phyloP scores from a whole-genome alignment of 495 filamentous ascomycete genomes.

The Neurospora sp. region DNA sequence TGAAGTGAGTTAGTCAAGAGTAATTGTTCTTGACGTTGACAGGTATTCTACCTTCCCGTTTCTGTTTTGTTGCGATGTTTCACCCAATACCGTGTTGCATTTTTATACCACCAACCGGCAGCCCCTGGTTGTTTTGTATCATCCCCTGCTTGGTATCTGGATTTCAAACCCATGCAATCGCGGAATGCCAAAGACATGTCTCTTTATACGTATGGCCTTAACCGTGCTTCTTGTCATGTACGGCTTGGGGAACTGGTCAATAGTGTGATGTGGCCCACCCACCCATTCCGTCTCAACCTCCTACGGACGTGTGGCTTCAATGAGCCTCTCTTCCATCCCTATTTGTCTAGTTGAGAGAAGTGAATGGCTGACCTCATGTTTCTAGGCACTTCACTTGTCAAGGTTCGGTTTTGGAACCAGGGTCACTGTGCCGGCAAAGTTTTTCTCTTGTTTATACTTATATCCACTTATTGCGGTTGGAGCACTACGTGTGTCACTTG shows the following conservation, averaged over 20 bases:
- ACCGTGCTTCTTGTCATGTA: background rate
- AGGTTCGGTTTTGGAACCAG: background rate
- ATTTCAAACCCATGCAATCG: background rate
- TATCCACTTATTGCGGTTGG: background rate
- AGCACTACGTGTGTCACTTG: background rate
- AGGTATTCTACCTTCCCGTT: background rate
- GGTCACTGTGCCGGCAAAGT: background rate
- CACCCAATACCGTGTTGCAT: background rate
- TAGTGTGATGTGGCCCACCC: background rate
- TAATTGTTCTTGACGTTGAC: background rate
- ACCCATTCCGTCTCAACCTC: background rate
- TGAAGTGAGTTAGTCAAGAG: background rate
- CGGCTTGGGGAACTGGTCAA: background rate
- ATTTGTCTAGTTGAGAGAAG: background rate
- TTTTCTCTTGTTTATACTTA: background rate
- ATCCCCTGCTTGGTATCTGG: background rate
- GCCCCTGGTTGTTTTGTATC: background rate
- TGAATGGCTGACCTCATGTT: background rate
- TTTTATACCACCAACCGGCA: background rate
- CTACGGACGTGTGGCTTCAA: background rate
- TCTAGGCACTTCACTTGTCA: background rate
- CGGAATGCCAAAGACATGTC: background rate
- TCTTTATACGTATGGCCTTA: background rate
- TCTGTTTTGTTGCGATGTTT: background rate
- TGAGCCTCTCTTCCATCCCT: background rate